Conservation (phyloP, 2,329 filamentous ascomycete species). For the Cercospora zeina region DNA sequence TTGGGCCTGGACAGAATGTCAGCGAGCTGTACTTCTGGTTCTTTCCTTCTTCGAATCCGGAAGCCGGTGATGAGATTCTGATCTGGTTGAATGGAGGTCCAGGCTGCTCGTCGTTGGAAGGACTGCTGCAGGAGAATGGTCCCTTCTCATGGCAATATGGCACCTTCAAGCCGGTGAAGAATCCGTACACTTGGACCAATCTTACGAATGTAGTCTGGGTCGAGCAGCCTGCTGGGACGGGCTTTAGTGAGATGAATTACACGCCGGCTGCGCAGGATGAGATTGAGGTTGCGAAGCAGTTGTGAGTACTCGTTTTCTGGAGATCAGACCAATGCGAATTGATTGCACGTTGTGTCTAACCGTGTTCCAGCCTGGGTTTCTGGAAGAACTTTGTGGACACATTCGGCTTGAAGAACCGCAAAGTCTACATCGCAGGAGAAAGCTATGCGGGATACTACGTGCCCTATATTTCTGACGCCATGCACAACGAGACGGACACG, state of each 20-base stretch:
- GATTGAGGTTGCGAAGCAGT: slow-evolving; percentile 43
- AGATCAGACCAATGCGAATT: slow-evolving; percentile 10
- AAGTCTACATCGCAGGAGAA: slow-evolving; percentile 70
- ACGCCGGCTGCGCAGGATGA: slow-evolving; percentile 44
- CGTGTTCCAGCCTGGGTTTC: slow-evolving; percentile 38
- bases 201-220: slow-evolving; percentile 50
- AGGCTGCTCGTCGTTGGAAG: slow-evolving; percentile 50
- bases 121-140: slow-evolving; percentile 52
- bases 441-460: slow-evolving; percentile 45
- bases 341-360: slow-evolving; percentile 39
- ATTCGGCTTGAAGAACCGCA: slow-evolving; percentile 53
- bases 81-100: slow-evolving; percentile 47
- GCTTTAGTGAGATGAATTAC: slow-evolving; percentile 39
- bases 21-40: slow-evolving; percentile 54
- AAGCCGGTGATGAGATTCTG: slow-evolving; percentile 47
- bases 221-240: slow-evolving; percentile 48
- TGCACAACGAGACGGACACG: slow-evolving; percentile 67
- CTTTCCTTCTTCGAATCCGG: slow-evolving; percentile 45
- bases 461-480: slow-evolving; percentile 70
- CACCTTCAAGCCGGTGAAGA: slow-evolving; percentile 47
- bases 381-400: slow-evolving; percentile 53
- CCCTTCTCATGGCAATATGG: slow-evolving; percentile 52
- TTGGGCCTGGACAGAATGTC: slow-evolving; percentile 34
- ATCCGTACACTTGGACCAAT: slow-evolving; percentile 56
- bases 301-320: slow-evolving; percentile 34